Evolutionary conservation across 106 monocot genomes (phyloP), one percentile per base, ranked within the genome.

Genomic region (Amphibolis antarctica): DNA sequence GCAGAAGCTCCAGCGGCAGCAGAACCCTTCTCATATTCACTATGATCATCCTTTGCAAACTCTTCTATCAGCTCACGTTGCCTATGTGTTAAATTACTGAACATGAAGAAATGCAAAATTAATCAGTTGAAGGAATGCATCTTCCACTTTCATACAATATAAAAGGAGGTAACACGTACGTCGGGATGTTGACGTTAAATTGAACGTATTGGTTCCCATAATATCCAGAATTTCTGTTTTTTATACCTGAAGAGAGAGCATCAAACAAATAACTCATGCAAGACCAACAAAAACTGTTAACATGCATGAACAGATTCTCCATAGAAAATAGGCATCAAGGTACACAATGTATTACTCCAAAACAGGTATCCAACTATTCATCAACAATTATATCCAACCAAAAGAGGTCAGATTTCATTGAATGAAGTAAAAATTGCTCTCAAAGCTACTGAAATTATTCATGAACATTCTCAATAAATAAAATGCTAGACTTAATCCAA

Each of bases 141-240:
- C 36, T 17, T 1, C 27, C 20, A 51, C 14, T 13, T 26, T 24
- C 63, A 46, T 46, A 21, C 46, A 63, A 61, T 44, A 18, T 11
- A 43, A 18, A 43, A 42, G 1, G 19, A 15, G 47, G 15, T 24
- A 63, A 26, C 22, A 27, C 13, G 79, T 81, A 87, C 92, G 55
- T 68, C 36, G 92, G 86, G 43, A 92, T 81, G 57, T 61, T 69
- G 58, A 92, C 75, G 36, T 82, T 92, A 59, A 92, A 92, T 51
- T 87, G 92, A 44, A 92, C 84, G 52, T 79, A 87, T 55, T 92
- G 92, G 47, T 92, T 70, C 24, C 86, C 92, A 55, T 83, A 83
- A 27, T 60, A 62, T 0, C 81, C 53, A n/a, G 86, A 84, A 46
- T 77, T 81, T 55, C 84, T 72, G 12, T 66, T 48, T 59, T 77